Percentiles rank a stretch among this genome's conserved stretches.
These are phyloP conservation scores for Isabelozyma pseudorhagii DNA, from an alignment of 805 yeast genomes.

Conservation along the genomic window DNA sequence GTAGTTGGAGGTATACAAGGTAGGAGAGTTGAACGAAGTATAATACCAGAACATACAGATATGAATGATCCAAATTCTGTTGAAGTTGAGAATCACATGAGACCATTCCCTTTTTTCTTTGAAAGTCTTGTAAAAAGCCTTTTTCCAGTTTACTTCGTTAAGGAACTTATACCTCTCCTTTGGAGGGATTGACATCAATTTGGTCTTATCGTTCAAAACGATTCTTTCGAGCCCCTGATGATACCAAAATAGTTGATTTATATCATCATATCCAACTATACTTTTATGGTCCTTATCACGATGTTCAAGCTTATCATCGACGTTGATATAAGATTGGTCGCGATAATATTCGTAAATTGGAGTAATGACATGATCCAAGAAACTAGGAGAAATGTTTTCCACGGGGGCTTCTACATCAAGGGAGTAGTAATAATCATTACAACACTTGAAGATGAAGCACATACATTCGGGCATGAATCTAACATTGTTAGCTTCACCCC, in stretches of 20 bases:
- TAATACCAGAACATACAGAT: conserved; percentile 74
- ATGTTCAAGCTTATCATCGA: conserved; percentile 42
- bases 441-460: conserved; percentile 81
- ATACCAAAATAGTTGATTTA: conserved; percentile 87
- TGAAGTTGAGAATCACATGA: conserved; percentile 70
- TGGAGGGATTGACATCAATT: conserved; percentile 52
- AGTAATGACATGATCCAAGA: conserved; percentile 66
- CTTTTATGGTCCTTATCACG: conserved; percentile 63
- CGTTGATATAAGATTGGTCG: conserved; percentile 48
- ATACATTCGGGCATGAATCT: conserved; percentile 88
- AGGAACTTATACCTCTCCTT: conserved; percentile 55
- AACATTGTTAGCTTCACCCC: conserved; percentile 90
- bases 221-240: conserved; percentile 63
- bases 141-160: conserved; percentile 60
- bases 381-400: conserved; percentile 33
- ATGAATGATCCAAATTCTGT: conserved; percentile 78
- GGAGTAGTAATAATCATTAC: conserved; percentile 62
- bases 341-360: conserved; percentile 67
- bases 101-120: conserved; percentile 74
- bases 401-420: conserved; percentile 31
- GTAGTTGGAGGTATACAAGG: conserved; percentile 61
- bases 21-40: conserved; percentile 64
- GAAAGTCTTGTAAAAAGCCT: conserved; percentile 71
- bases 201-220: conserved; percentile 37
- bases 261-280: conserved; percentile 84